phyloP scores from a whole-genome alignment of 1,139 yeast genomes.

The Hemisphaericaspora xylofermentans region DNA sequence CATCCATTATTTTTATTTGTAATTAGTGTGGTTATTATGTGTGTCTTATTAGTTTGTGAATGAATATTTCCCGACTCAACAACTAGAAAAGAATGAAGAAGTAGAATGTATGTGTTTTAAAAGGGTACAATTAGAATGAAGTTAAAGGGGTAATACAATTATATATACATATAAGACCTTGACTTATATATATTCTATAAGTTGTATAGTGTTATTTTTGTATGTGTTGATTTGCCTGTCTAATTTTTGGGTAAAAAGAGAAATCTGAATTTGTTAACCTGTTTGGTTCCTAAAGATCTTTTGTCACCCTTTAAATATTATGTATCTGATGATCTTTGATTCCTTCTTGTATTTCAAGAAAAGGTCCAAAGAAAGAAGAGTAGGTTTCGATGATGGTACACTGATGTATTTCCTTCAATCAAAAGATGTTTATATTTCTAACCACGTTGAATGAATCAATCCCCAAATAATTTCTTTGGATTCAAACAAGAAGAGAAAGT shows the following conservation, averaged over 20 bases:
- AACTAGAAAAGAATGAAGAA: background rate
- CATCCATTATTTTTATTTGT: background rate
- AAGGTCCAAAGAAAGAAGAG: background rate
- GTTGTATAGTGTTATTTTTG: background rate
- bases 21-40: background rate
- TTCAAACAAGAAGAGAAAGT: too few relatives aligned
- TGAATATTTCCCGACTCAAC: background rate
- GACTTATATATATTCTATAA: background rate
- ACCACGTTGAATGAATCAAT: too few relatives aligned
- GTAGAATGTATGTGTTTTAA: background rate
- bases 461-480: too few relatives aligned
- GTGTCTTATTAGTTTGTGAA: background rate
- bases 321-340: too few relatives aligned
- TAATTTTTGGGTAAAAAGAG: background rate
- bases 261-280: background rate
- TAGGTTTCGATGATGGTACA: background rate
- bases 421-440: background rate
- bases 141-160: background rate
- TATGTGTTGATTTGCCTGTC: background rate
- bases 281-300: background rate
- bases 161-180: conserved; percentile 1
- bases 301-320: too few relatives aligned
- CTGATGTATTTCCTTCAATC: background rate
- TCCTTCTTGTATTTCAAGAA: background rate
- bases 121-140: conserved; percentile 1